Conservation (phyloP, 139 green algal species). For the Chlorella vulgaris region DNA sequence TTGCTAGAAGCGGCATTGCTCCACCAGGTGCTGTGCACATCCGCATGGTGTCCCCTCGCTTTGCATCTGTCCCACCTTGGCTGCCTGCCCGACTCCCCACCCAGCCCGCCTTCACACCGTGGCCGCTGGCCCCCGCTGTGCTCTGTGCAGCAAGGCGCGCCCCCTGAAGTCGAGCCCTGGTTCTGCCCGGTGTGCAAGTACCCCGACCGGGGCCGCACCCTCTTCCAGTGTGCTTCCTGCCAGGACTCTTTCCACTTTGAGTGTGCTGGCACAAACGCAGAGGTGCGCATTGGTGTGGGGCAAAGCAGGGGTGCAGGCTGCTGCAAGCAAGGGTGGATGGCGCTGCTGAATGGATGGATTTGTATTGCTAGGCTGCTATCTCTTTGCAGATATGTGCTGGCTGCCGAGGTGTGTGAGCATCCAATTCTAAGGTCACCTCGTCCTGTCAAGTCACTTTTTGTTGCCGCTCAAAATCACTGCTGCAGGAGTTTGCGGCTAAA, state of each 20-base stretch:
- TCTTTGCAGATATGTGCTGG: neutral
- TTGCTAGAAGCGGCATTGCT: no score
- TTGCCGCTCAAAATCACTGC: neutral
- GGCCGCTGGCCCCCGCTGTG: neutral
- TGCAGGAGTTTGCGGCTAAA: conserved; percentile 23
- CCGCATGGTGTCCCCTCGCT: no score
- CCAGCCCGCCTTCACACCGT: neutral
- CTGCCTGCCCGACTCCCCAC: no score
- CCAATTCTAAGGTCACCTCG: no score
- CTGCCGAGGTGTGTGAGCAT: no score
- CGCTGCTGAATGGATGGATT: neutral
- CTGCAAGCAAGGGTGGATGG: no score
- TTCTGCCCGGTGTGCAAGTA: conserved; percentile 52
- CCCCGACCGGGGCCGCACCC: conserved; percentile 43
- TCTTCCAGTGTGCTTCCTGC: conserved; percentile 55
- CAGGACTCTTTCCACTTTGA: conserved; percentile 54
- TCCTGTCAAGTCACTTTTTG: neutral
- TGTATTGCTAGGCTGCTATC: neutral
- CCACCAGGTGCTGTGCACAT: neutral
- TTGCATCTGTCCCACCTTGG: neutral
- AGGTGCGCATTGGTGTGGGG: conserved; percentile 31
- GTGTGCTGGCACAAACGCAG: conserved; percentile 46
- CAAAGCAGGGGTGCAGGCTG: neutral
- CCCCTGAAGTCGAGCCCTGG: conserved; percentile 16
- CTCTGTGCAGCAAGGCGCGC: conserved; percentile 21